Evolutionary conservation across 495 filamentous ascomycete species (phyloP).

Genomic region (Parachaetomium inaequale): DNA sequence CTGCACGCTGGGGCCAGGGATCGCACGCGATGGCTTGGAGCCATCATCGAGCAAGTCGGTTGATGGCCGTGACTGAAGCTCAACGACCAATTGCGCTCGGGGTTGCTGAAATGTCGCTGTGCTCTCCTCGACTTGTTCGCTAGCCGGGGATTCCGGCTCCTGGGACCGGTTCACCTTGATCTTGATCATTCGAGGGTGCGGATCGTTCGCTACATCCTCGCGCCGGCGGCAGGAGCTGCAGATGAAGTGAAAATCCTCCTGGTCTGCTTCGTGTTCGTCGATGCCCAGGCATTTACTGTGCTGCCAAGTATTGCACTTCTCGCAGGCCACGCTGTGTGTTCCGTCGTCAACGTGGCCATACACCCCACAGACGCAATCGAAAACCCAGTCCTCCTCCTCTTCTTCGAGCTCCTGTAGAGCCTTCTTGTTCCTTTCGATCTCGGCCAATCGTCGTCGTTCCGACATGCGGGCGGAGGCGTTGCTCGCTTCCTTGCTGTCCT

Average conservation of each 20-base stretch:
- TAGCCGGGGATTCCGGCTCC: constrained; percentile 22
- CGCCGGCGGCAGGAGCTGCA: constrained; percentile 69
- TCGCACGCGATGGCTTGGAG: neutral
- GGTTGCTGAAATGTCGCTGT: neutral
- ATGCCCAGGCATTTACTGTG: constrained; percentile 89
- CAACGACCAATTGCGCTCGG: constrained; percentile 16
- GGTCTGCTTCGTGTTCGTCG: constrained; percentile 68
- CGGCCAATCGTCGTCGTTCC: constrained; percentile 71
- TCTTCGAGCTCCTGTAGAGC: constrained; percentile 65
- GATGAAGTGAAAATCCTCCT: constrained; percentile 84
- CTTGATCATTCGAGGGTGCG: constrained; percentile 55
- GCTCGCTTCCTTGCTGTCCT: constrained; percentile 66
- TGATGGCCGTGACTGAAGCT: constrained; percentile 16
- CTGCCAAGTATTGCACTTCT: constrained; percentile 93
- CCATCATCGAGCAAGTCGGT: neutral
- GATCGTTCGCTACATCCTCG: constrained; percentile 36
- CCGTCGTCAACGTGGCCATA: constrained; percentile 93
- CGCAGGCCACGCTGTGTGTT: constrained; percentile 89
- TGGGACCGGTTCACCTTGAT: constrained; percentile 66
- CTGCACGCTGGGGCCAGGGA: no score
- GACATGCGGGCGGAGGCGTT: constrained; percentile 64
- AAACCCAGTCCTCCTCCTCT: constrained; percentile 85
- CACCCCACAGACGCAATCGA: constrained; percentile 88
- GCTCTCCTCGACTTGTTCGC: constrained; percentile 11
- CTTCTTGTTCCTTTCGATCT: constrained; percentile 71